These are phyloP conservation scores for Spathaspora hagerdaliae DNA, from an alignment of 805 yeast species.

Conservation along the genomic window DNA sequence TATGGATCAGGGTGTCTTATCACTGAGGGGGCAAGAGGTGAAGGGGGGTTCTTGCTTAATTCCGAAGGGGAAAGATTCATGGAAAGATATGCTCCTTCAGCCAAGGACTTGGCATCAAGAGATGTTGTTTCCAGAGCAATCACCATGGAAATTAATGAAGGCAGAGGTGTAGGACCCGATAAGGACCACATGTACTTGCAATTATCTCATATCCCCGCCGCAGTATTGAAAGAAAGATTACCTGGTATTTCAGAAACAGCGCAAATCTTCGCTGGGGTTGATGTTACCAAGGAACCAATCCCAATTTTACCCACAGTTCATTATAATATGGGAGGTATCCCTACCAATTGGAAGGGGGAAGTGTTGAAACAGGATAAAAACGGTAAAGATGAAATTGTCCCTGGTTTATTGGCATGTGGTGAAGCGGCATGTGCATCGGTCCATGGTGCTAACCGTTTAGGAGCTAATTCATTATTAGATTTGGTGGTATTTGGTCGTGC, in stretches of 20 bases:
- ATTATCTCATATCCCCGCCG: constrained; percentile 89
- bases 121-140: constrained; percentile 98
- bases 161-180: constrained; percentile 97
- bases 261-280: constrained; percentile 97
- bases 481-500: constrained; percentile 99
- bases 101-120: constrained; percentile 97
- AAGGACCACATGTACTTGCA: constrained; percentile 96
- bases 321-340: constrained; percentile 99
- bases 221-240: constrained; percentile 89
- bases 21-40: constrained; percentile 99
- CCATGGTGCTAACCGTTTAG: constrained; percentile 98
- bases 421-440: constrained; percentile 99
- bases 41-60: constrained; percentile 96
- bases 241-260: constrained; percentile 99
- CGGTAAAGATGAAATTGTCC: constrained; percentile 88
- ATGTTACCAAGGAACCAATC: constrained; percentile 98
- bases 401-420: constrained; percentile 96
- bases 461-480: constrained; percentile 96
- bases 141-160: constrained; percentile 97
- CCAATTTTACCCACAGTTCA: constrained; percentile 98
- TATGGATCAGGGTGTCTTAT: constrained; percentile 98
- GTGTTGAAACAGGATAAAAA: constrained; percentile 76
- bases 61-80: constrained; percentile 98
- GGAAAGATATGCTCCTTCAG: constrained; percentile 99
- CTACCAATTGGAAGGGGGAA: constrained; percentile 97